Base-by-base conservation (phyloP, 495 filamentous ascomycete species). In the Penicillium steckii region DNA sequence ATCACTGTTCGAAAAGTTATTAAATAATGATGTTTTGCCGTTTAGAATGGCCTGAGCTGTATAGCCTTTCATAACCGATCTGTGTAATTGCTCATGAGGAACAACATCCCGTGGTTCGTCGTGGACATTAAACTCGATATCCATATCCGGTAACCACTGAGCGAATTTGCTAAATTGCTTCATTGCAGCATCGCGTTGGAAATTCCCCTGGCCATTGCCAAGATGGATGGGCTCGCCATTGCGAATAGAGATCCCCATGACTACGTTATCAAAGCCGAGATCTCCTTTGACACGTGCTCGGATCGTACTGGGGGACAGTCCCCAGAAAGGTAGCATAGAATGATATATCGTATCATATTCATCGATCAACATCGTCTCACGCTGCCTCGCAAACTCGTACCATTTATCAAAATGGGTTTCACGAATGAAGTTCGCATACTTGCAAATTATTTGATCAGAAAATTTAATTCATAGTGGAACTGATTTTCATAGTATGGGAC, bases 21-120 rank as follows among this genome's bases (percentile, higher is more conserved):
- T 44, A 22, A 10, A 25, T 13, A 51, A 5, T 3, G 9, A 2
- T 8, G 35, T 35, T 1, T 53, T 35, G 18, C 17, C 17, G n/a
- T 45, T 44, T 8, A 52, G 10, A 1, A 51, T 38, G 19, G 47
- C 21, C 9, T 57, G 50, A 0, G 55, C 43, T 21, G 35, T 29
- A 2, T 33, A 13, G 17, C 44, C 52, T 9, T 45, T 18, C 8
- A 24, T n/a, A 8, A 57, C 37, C n/a, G 55, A n/a, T 24, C 33
- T 27, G 15, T 60, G 44, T 19, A 61, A 21, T 19, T 52, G 25
- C n/a, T 85, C 80, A 49, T 82, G 76, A 9, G 85, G 80, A 3
- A 90, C 78, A 1, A 86, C 71, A 1, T 90, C 82, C 17, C 87
- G 75, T 41, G 83, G 80, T 52, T 90, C 87, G 58, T 92, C 86